These are phyloP conservation scores for Rhexocercosporidium sp. DNA, from an alignment of 2,329 filamentous ascomycete species.

Conservation along the genomic window DNA sequence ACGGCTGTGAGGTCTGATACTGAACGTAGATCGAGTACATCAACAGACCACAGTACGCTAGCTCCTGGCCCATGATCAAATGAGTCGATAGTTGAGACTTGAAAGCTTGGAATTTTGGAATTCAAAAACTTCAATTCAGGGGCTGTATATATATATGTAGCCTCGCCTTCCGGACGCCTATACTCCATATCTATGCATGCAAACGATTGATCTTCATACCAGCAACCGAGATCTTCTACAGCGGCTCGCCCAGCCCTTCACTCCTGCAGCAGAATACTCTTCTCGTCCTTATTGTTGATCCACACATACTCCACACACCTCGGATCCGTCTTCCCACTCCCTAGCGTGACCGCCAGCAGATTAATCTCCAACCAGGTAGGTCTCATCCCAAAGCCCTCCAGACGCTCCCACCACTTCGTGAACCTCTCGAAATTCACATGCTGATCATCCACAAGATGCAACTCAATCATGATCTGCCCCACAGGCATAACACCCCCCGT, in stretches of 20 bases:
- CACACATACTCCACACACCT: slow-evolving; percentile 41
- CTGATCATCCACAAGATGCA: slow-evolving; percentile 37
- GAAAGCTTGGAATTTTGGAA: too few species aligned
- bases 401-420: slow-evolving; percentile 40
- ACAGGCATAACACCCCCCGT: slow-evolving; percentile 28
- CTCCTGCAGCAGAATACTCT: slow-evolving; percentile 33
- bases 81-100: too few species aligned
- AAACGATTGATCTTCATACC: too few species aligned
- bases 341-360: slow-evolving; percentile 37
- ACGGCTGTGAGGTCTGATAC: too few species aligned
- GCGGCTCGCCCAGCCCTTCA: not conserved
- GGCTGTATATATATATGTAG: too few species aligned
- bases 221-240: too few species aligned
- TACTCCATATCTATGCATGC: too few species aligned
- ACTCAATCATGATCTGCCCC: slow-evolving; percentile 39
- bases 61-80: too few species aligned
- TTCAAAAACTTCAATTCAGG: too few species aligned
- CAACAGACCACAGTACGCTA: too few species aligned
- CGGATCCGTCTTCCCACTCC: slow-evolving; percentile 34
- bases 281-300: slow-evolving; percentile 37
- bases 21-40: too few species aligned
- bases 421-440: slow-evolving; percentile 35
- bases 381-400: slow-evolving; percentile 41
- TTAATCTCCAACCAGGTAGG: slow-evolving; percentile 41
- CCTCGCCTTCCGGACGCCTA: too few species aligned